Evolutionary conservation across 306 rosid genomes (phyloP), one percentile per base, ranked within the genome.

Genomic region (Castanopsis chinensis): DNA sequence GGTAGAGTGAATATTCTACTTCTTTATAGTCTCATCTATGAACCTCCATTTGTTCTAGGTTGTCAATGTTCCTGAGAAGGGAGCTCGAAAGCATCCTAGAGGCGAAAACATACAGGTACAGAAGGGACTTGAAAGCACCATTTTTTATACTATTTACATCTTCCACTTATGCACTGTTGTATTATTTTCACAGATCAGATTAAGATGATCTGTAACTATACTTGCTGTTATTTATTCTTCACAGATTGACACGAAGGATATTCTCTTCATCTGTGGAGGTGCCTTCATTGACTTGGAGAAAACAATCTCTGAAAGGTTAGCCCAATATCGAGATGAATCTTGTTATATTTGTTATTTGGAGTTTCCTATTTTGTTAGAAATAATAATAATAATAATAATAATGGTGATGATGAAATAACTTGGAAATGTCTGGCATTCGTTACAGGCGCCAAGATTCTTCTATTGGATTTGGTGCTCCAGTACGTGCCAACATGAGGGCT

Each of bases 21-120:
- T 70, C 37, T 4, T 55, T 60, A 56, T 41, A 5, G 74, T 72
- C 81, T 85, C 81, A 84, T 71, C 60, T 75, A 17, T 64, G 25
- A 57, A 73, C 17, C 81, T 82, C 64, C 81, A 78, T 84, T 73
- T 77, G 69, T 80, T 87, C 54, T 74, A 96, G 99, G 82, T 96
- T 87, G 99, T 96, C 83, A 96, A 91, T 76, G 96, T 96, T 82
- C 99, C 99, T 67, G 99, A 96, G 90, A 96, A 90, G 91, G 98
- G 97, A 76, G 98, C 99, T 72, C 89, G 99, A 67, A 93, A 96
- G 87, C 96, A 93, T 85, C 99, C 98, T 4, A 86, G 97, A 85
- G 99, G 98, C 61, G 98, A 96, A 87, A 96, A 90, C 85, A 90
- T 91, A 84, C 96, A 91, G 94, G 99, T 91, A 87, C 51, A 41